A percentile compares a stretch with the other conserved stretches of the same genome.
Conservation (phyloP, 129 eudicot genomes). For the Scalesia atractyloides region DNA sequence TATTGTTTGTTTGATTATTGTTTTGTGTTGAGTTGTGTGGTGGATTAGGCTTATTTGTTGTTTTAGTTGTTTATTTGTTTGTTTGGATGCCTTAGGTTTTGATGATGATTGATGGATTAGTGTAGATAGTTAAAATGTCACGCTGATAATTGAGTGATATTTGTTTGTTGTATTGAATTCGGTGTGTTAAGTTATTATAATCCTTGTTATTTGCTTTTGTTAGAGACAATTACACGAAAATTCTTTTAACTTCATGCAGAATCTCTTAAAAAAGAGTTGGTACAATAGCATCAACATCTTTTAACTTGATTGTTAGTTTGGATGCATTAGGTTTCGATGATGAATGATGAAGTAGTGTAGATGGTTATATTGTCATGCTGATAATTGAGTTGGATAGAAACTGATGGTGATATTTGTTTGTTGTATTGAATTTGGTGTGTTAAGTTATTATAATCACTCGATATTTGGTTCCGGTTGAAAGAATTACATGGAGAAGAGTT, state of each 20-base stretch:
- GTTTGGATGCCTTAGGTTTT: not conserved
- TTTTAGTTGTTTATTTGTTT: slow-evolving; percentile 9
- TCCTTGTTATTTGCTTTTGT: not conserved
- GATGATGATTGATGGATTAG: slow-evolving; percentile 11
- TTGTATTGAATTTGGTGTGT: not conserved
- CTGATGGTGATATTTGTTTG: not conserved
- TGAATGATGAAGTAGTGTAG: not conserved
- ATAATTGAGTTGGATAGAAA: not conserved
- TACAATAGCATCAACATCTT: no score
- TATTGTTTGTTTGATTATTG: not conserved
- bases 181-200: not conserved
- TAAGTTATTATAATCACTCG: no score
- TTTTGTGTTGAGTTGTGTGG: not conserved
- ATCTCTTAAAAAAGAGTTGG: no score
- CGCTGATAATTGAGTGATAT: not conserved
- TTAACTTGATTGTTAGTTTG: not conserved
- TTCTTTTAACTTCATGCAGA: not conserved
- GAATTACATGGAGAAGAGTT: not conserved
- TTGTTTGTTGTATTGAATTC: not conserved
- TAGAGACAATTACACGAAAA: not conserved
- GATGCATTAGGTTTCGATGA: slow-evolving; percentile 7
- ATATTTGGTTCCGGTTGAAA: not conserved
- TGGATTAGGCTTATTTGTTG: slow-evolving; percentile 37
- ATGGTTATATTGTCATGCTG: not conserved
- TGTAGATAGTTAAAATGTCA: not conserved